These are phyloP conservation scores for Micromonas commoda DNA, from an alignment of 139 green algal species.

Conservation along the genomic window DNA sequence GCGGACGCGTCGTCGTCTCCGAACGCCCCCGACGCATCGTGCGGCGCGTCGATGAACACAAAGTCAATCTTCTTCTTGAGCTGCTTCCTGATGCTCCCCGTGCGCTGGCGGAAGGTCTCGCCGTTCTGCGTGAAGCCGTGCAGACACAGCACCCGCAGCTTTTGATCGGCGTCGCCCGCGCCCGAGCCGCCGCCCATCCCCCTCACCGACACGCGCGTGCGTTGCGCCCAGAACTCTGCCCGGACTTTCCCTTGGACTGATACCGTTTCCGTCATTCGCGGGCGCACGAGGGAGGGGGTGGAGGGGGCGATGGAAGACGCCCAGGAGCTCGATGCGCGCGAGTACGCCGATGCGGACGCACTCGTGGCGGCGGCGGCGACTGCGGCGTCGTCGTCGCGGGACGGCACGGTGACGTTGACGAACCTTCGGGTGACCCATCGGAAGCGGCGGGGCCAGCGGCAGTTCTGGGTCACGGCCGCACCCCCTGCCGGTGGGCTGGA, in stretches of 20 bases:
- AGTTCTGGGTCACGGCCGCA: background rate
- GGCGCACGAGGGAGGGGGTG: too few relatives aligned
- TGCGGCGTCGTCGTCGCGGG: background rate
- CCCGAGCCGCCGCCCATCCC: too few relatives aligned
- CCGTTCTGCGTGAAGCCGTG: conserved; percentile 83
- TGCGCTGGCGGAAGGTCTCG: conserved; percentile 57
- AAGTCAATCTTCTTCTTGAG: conserved; percentile 60
- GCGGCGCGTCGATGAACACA: conserved; percentile 72
- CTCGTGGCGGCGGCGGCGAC: too few relatives aligned
- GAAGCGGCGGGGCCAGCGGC: background rate
- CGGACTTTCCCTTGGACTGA: too few relatives aligned
- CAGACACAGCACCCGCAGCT: conserved; percentile 71
- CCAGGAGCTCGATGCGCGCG: too few relatives aligned
- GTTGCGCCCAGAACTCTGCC: too few relatives aligned
- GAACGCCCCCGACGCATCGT: conserved; percentile 46
- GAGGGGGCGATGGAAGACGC: too few relatives aligned
- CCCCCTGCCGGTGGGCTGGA: background rate
- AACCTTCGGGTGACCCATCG: background rate
- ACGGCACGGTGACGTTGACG: too few relatives aligned
- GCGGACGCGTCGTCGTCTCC: background rate
- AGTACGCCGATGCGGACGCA: too few relatives aligned
- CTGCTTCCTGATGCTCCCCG: conserved; percentile 48
- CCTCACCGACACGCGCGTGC: too few relatives aligned
- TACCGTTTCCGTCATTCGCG: too few relatives aligned
- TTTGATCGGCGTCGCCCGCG: too few relatives aligned